Percentiles rank a stretch among this genome's conserved stretches.
These are phyloP conservation scores for Cicer bijugum DNA, from an alignment of 306 rosid genomes.

Conservation along the genomic window DNA sequence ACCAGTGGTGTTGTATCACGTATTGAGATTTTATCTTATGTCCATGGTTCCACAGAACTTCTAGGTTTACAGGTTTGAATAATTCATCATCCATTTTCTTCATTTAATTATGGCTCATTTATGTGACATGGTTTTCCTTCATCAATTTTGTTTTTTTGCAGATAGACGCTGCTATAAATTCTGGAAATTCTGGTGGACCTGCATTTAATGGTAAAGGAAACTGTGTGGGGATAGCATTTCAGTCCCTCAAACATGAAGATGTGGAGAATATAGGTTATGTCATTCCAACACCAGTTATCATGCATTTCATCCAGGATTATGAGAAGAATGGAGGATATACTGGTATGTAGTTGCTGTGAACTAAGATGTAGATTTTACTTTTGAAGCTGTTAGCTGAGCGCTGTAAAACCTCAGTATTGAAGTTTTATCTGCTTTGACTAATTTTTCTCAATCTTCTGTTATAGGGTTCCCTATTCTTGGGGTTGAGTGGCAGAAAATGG, in stretches of 20 bases:
- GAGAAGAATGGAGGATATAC: conserved; percentile 89
- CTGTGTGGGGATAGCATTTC: conserved; percentile 98
- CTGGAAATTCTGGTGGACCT: conserved; percentile 99
- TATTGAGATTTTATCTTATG: conserved; percentile 92
- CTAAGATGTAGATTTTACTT: conserved; percentile 42
- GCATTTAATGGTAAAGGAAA: conserved; percentile 91
- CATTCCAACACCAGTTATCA: conserved; percentile 95
- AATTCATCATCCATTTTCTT: conserved; percentile 28
- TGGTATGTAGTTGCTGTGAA: conserved; percentile 53
- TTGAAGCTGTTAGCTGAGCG: conserved; percentile 26
- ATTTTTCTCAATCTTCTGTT: conserved; percentile 35
- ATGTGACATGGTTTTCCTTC: conserved; percentile 29
- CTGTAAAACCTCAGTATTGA: neutral
- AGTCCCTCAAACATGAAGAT: conserved; percentile 94
- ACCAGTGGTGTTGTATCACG: conserved; percentile 97
- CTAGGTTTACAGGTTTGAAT: conserved; percentile 88
- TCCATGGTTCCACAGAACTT: conserved; percentile 94
- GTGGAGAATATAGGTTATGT: conserved; percentile 94
- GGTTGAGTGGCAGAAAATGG: conserved; percentile 99
- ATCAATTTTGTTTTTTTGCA: conserved; percentile 48
- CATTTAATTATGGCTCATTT: conserved; percentile 15
- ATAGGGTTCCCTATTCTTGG: conserved; percentile 95
- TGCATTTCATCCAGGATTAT: conserved; percentile 89
- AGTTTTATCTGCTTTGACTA: conserved; percentile 24
- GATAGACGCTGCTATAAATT: conserved; percentile 97